These are phyloP conservation scores for Pilaira anomala DNA, from an alignment of 192 early-diverging fungal species.

Conservation along the genomic window DNA sequence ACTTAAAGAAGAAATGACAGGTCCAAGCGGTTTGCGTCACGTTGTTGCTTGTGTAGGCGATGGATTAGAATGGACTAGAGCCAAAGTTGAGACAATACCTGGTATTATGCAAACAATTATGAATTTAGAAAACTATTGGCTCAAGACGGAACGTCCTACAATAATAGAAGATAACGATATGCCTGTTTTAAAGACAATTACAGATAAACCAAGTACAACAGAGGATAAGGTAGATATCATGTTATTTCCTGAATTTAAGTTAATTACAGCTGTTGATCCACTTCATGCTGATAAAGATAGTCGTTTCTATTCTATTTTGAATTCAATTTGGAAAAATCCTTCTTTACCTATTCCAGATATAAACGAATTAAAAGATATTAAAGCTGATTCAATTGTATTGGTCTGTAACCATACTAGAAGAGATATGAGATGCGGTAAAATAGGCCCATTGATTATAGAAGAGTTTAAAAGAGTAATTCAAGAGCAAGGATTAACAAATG, in stretches of 20 bases:
- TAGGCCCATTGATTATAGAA: conserved; percentile 57
- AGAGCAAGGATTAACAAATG: conserved; percentile 25
- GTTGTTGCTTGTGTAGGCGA: conserved; percentile 35
- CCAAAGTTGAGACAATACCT: conserved; percentile 32
- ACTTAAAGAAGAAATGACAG: conserved; percentile 20
- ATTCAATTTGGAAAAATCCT: conserved; percentile 15
- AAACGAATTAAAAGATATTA: background rate
- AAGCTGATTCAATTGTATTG: conserved; percentile 39
- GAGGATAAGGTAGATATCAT: conserved; percentile 22
- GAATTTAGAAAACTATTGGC: background rate
- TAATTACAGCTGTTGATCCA: conserved; percentile 16
- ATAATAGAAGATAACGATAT: background rate
- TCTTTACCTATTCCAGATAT: background rate
- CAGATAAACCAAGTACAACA: conserved; percentile 1
- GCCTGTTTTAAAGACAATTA: background rate
- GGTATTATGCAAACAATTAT: conserved; percentile 10
- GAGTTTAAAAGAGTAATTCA: conserved; percentile 41
- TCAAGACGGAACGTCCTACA: background rate
- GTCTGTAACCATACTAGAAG: conserved; percentile 62
- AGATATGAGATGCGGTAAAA: conserved; percentile 63
- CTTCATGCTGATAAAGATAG: no score
- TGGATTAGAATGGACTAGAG: conserved; percentile 29
- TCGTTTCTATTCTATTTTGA: background rate
- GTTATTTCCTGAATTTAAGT: conserved; percentile 32
- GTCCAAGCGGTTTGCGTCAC: conserved; percentile 16